Evolutionary conservation across 2,329 filamentous ascomycete genomes (phyloP).

Genomic region (Colletotrichum eremochloae): DNA sequence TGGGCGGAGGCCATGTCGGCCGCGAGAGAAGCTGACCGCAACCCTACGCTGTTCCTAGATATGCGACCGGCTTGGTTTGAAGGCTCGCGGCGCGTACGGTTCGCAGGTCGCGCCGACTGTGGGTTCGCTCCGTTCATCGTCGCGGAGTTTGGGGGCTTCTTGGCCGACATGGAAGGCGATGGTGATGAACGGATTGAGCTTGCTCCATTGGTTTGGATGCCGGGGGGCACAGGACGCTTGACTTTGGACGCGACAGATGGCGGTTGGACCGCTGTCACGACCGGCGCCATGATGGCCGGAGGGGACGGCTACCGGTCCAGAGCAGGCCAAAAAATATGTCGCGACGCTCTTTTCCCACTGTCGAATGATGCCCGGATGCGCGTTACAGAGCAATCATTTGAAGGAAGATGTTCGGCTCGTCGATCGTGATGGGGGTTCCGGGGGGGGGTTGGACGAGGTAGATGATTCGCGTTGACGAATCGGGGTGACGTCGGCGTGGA

Average conservation of each 20-base stretch:
- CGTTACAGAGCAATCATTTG: slow-evolving; percentile 36
- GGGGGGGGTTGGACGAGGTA: slow-evolving; percentile 13
- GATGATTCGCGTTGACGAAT: slow-evolving; percentile 36
- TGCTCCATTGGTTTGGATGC: slow-evolving; percentile 75
- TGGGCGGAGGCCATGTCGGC: slow-evolving; percentile 57
- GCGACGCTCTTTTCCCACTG: slow-evolving; percentile 16
- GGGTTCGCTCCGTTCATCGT: slow-evolving; percentile 59
- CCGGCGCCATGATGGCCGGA: slow-evolving; percentile 64
- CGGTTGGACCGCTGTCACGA: slow-evolving; percentile 62
- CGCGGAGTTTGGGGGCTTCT: slow-evolving; percentile 63
- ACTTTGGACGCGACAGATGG: slow-evolving; percentile 66
- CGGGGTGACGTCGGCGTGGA: slow-evolving; percentile 40
- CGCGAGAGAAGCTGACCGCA: slow-evolving; percentile 62
- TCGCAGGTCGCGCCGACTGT: slow-evolving; percentile 61
- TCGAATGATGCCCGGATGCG: slow-evolving; percentile 11
- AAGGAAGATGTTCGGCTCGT: slow-evolving; percentile 13
- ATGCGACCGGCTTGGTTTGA: slow-evolving; percentile 60
- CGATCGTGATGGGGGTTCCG: slow-evolving; percentile 29
- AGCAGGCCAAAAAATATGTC: slow-evolving; percentile 18
- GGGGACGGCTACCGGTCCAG: slow-evolving; percentile 31
- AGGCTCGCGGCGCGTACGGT: slow-evolving; percentile 71
- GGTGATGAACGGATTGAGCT: slow-evolving; percentile 71
- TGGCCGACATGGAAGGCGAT: slow-evolving; percentile 68
- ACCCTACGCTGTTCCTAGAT: slow-evolving; percentile 64
- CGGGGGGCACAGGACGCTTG: slow-evolving; percentile 76